Evolutionary conservation across 768 basidiomycete species (phyloP), one percentile per base, ranked within the genome.

Genomic region (Termitomyces sp.): DNA sequence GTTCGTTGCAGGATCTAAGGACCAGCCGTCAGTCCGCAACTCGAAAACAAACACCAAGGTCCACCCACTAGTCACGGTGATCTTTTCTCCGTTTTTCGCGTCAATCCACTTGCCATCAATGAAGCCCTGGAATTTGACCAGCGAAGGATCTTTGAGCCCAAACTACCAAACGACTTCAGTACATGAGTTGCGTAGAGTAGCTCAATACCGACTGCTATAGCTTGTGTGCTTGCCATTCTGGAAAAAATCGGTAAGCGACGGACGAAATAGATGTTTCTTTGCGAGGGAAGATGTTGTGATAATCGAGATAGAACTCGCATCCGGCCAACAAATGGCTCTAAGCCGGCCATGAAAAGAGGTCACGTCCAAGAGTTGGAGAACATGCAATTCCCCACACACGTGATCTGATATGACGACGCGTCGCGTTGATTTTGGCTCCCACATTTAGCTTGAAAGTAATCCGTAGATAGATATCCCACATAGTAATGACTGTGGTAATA

Each of bases 21-120:
- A 55, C 34, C 11, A n/a, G 48, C 41, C 44, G 45, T 48, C 28
- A 42, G 32, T 22, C 32, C 37, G 28, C 41, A 53, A 22, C 43
- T 56, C 30, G 9, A 19, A 14, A 26, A 26, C 11, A 3, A n/a
- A 40, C 12, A n/a, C 15, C 11, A 35, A 30, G 6, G 15, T 45
- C 15, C 43, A 74, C 87, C 57, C 66, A 95, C 94, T 93, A 45
- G 75, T 82, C 38, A 98, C 93, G 28, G 72, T 66, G 59, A 97
- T 85, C 22, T 73, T 87, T 52, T 78, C 82, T 7, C 88, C 86
- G 44, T 80, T 83, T 59, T 80, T 80, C n/a, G 90, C 85, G 59
- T 89, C 84, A 2, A 91, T 74, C 89, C 92, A 93, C 69, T 93
- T 82, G 0, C 94, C 95, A 64, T 85, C 81, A 66, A 98, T 89